Conservation (phyloP, 495 filamentous ascomycete species). For the Daldinia decipiens region DNA sequence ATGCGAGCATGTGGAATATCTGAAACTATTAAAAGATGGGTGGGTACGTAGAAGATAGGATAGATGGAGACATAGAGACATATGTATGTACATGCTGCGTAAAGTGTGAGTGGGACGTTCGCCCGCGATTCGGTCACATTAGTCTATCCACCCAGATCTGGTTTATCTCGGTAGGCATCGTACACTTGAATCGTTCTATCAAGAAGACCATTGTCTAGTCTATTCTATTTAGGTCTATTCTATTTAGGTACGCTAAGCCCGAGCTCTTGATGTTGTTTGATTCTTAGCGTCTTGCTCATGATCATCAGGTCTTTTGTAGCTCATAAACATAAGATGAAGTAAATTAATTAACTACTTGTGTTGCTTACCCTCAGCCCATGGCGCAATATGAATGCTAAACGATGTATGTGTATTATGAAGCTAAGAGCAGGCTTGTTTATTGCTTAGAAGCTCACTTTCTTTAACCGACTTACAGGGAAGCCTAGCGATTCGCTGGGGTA, state of each 20-base stretch:
- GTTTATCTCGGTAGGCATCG: slow-evolving; percentile 38
- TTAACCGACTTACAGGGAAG: slow-evolving; percentile 15
- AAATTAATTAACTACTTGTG: slow-evolving; percentile 4
- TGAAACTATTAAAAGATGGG: slow-evolving; percentile 39
- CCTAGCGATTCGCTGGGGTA: slow-evolving; percentile 36
- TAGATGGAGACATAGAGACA: slow-evolving; percentile 16
- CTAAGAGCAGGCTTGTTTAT: slow-evolving; percentile 2
- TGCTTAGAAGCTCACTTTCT: slow-evolving; percentile 11
- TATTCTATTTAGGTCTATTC: slow-evolving; percentile 29
- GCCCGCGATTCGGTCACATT: slow-evolving; percentile 40
- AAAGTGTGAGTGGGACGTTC: slow-evolving; percentile 35
- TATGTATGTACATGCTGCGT: background rate
- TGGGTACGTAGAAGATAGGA: slow-evolving; percentile 42
- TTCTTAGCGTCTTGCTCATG: slow-evolving; percentile 11
- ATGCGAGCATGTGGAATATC: slow-evolving; percentile 46
- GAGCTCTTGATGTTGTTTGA: background rate
- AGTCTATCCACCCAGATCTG: slow-evolving; percentile 42
- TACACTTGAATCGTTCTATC: slow-evolving; percentile 12
- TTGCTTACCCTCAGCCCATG: slow-evolving; percentile 1
- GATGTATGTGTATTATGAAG: slow-evolving; percentile 6
- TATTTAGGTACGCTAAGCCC: slow-evolving; percentile 27
- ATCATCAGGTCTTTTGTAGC: slow-evolving; percentile 13
- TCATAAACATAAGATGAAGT: slow-evolving; percentile 6
- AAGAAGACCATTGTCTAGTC: slow-evolving; percentile 13
- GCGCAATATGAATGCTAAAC: slow-evolving; percentile 25